Evolutionary conservation across 176 grass and related monocot species (phyloP).

Genomic region (Saccharum spontaneum): DNA sequence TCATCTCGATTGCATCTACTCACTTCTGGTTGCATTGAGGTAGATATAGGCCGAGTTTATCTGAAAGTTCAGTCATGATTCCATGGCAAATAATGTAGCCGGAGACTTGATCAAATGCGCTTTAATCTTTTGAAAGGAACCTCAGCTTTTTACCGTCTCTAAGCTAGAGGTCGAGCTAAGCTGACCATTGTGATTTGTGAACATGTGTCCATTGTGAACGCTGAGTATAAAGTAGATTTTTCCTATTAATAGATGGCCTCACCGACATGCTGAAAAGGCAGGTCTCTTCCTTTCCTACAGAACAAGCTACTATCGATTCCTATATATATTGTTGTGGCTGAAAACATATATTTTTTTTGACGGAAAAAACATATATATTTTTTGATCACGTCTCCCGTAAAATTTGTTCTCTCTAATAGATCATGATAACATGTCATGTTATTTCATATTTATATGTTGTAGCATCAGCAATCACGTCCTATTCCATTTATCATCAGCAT

Average conservation of each 20-base stretch:
- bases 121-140: neutral
- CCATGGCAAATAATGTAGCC: neutral
- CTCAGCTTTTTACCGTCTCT: neutral
- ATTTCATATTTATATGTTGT: neutral
- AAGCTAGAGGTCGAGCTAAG: neutral
- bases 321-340: neutral
- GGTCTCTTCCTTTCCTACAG: conserved; percentile 1
- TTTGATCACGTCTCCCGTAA: no score
- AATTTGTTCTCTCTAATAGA: neutral
- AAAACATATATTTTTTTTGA: neutral
- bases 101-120: neutral
- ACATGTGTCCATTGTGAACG: neutral
- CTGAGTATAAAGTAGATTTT: neutral
- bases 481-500: neutral
- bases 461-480: neutral
- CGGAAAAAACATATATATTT: neutral
- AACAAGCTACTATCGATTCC: neutral
- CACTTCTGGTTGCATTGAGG: neutral
- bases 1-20: neutral
- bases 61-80: neutral
- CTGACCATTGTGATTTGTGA: neutral
- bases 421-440: neutral
- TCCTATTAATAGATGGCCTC: conserved; percentile 21
- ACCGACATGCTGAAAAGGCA: neutral
- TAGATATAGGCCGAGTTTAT: neutral